These are phyloP conservation scores for Paramecium sexaurelia DNA, from an alignment of 73 alveolate genomes.

Conservation along the genomic window DNA sequence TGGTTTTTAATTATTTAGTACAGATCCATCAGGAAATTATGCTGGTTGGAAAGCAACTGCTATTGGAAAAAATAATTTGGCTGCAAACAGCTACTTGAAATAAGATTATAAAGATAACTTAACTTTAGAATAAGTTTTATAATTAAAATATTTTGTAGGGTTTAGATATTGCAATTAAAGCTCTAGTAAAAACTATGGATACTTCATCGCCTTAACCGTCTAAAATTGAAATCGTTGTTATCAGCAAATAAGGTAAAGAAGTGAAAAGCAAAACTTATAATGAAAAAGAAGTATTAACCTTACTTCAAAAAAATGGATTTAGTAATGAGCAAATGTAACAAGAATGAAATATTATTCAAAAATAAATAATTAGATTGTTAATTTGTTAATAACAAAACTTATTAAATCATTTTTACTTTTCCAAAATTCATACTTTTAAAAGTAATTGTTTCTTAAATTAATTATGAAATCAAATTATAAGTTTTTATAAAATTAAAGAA, in stretches of 20 bases:
- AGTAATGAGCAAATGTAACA: conserved; percentile 59
- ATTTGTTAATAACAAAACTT: too few species aligned
- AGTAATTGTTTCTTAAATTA: too few species aligned
- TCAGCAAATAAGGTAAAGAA: conserved; percentile 51
- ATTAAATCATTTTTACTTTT: too few species aligned
- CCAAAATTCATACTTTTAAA: too few species aligned
- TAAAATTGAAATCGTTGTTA: conserved; percentile 69
- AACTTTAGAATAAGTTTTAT: conserved; percentile 74
- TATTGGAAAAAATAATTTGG: conserved; percentile 75
- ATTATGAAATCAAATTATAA: too few species aligned
- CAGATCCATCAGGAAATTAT: conserved; percentile 84
- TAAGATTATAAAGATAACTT: conserved; percentile 77
- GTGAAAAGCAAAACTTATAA: conserved; percentile 60
- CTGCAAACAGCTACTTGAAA: conserved; percentile 78
- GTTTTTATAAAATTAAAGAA: too few species aligned
- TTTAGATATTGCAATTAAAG: conserved; percentile 79
- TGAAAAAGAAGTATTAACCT: conserved; percentile 59
- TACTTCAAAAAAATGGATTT: conserved; percentile 62
- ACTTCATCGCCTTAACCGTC: conserved; percentile 79
- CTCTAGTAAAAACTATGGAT: conserved; percentile 83
- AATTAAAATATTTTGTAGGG: conserved; percentile 7
- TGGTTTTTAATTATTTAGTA: conserved; percentile 78
- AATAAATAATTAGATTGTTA: not conserved
- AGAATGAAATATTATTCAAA: not conserved
- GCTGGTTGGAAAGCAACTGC: conserved; percentile 86